Evolutionary conservation across 2,329 filamentous ascomycete genomes (phyloP).

Genomic region (Epicoccum sorghinum): DNA sequence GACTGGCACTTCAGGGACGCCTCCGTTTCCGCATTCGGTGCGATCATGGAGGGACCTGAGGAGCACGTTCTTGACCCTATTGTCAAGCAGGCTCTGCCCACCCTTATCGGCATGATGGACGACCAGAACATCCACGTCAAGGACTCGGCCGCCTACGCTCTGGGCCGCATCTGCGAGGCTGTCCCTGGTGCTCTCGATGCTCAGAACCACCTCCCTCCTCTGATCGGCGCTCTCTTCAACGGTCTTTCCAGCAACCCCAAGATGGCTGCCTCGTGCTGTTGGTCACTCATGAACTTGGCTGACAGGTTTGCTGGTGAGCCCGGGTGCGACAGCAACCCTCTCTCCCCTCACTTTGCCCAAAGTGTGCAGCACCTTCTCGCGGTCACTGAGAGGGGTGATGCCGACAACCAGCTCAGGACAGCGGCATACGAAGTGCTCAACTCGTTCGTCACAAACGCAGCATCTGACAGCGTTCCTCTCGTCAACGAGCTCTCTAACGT

Average conservation of each 20-base stretch:
- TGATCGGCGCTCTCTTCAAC: constrained; percentile 88
- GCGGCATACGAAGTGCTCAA: constrained; percentile 97
- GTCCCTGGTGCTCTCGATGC: constrained; percentile 92
- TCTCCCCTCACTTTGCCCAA: constrained; percentile 91
- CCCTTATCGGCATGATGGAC: constrained; percentile 91
- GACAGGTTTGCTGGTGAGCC: constrained; percentile 92
- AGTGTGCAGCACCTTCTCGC: constrained; percentile 84
- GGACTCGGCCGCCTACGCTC: constrained; percentile 93
- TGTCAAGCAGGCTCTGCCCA: constrained; percentile 91
- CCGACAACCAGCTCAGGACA: constrained; percentile 87
- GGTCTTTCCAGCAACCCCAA: constrained; percentile 90
- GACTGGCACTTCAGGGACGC: constrained; percentile 97
- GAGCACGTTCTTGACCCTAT: constrained; percentile 90
- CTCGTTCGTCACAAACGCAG: constrained; percentile 89
- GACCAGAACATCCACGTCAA: constrained; percentile 88
- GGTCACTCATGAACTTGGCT: constrained; percentile 97
- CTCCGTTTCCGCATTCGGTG: constrained; percentile 94
- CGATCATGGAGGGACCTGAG: constrained; percentile 98
- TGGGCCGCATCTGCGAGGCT: constrained; percentile 93
- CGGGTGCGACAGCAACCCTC: constrained; percentile 76
- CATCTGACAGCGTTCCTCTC: constrained; percentile 79
- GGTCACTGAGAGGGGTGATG: constrained; percentile 81
- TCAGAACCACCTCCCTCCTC: constrained; percentile 76
- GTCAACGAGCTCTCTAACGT: constrained; percentile 85
- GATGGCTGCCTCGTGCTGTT: constrained; percentile 98